phyloP scores from a whole-genome alignment of 768 basidiomycete species.

The Coprinopsis cinerea region DNA sequence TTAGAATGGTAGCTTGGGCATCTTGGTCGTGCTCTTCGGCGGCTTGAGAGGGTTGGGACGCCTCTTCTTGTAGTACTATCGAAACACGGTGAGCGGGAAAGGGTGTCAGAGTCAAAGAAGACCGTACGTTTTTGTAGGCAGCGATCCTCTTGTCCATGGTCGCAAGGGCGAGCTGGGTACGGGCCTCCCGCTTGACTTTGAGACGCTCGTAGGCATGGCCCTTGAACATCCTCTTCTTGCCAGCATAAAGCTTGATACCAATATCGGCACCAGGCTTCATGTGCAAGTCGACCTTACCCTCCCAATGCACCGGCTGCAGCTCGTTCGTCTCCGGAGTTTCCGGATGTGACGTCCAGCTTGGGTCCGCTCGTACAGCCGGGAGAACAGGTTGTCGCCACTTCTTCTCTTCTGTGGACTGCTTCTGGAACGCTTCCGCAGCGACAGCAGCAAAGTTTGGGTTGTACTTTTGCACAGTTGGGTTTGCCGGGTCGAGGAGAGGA shows the following conservation, averaged over 20 bases:
- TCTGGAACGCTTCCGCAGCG: conserved; percentile 8
- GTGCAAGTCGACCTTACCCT: conserved; percentile 37
- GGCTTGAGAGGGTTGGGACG: conserved; percentile 57
- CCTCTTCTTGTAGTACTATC: conserved; percentile 43
- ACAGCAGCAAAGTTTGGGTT: conserved; percentile 7
- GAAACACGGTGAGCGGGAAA: conserved; percentile 8
- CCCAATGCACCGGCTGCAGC: conserved; percentile 33
- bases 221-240: conserved; percentile 85
- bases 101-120: conserved; percentile 4
- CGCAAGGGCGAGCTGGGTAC: conserved; percentile 53
- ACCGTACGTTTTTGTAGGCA: conserved; percentile 59
- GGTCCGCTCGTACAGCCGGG: background rate
- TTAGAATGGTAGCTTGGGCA: conserved; percentile 60
- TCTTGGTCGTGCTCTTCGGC: conserved; percentile 34
- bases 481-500: conserved; percentile 9
- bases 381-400: conserved; percentile 4
- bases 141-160: conserved; percentile 64
- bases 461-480: conserved; percentile 7
- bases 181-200: conserved; percentile 39
- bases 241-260: conserved; percentile 65
- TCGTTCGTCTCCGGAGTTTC: conserved; percentile 9
- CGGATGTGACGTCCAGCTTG: conserved; percentile 4
- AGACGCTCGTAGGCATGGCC: conserved; percentile 83
- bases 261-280: conserved; percentile 42
- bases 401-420: conserved; percentile 7